Base-by-base conservation (phyloP, 768 basidiomycete species). In the Pleurotus pulmonarius region DNA sequence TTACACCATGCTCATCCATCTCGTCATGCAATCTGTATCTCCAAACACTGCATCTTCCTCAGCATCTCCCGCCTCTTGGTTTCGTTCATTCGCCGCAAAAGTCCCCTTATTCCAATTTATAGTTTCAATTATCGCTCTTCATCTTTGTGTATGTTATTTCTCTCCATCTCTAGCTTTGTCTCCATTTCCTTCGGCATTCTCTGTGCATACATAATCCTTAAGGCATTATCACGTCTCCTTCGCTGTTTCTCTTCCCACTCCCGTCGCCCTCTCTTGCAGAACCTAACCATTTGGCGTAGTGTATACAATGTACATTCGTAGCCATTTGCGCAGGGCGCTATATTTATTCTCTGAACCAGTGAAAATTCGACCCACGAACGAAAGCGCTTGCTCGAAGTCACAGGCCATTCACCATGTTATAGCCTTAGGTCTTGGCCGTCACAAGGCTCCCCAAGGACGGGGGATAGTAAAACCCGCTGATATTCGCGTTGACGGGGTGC, bases 171-270 rank as follows among this genome's bases (percentile, higher is more conserved):
- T 46, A 46, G 65, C 63, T 65, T 67, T 66, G 56, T 60, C 41
- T 63, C 64, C 64, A 41, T 63, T 60, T 53, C 59, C 63, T 69
- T 57, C 53, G 53, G 46, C 59, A 24, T 55, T 48, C 46, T 22
- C 12, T 34, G 48, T 49, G 48, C 41, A 39, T 58, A 56, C 58
- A 44, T 55, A 40, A 26, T 55, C 34, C 39, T 38, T 49, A 16
- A 49, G 29, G 46, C 46, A 47, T 56, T 62, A 56, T 61, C 61
- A 58, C 64, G 61, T 65, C 60, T 58, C 57, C 63, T 65, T 66
- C 57, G 63, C 60, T 69, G 65, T 65, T 66, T 66, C n/a, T n/a
- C 41, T 12, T 22, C 20, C 6, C 2, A 44, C 24, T 37, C 34
- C 39, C 41, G 5, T 47, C 16, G 13, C 51, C n/a, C 48, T 25